Base-by-base conservation (phyloP, 2,329 filamentous ascomycete species). In the Fusarium fracticaudum region DNA sequence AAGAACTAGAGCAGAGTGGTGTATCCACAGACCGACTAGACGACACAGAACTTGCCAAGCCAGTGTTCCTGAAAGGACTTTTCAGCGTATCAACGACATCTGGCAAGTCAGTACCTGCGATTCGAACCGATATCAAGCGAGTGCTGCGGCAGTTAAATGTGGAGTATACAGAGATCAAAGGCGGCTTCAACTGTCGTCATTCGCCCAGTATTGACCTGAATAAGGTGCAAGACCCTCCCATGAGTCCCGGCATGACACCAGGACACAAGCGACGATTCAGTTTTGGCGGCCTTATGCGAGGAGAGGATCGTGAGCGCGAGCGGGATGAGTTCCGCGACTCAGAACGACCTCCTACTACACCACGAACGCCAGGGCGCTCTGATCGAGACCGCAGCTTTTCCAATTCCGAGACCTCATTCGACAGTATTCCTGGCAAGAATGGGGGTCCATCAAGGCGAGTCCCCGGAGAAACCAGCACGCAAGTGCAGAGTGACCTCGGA, bases 71-170 rank as follows among this genome's bases (percentile, higher is more conserved):
- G 65, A 99, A 98, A 83, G 96, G 96, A 9, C 87, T 99, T 24
- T 98, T 99, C 85, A 98, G 96, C 78, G 96, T 98, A 61, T 97
- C 94, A 8, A 99, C 96, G 1, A 99, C 96, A 12, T 98, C 95
- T 66, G 96, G 92, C 79, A 97, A 97, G 80, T 94, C 96, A 2
- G 90, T 98, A 17, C 87, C 91, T 3, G 91, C 94, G 67, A 99
- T 99, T 72, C 91, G 96, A 44, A 87, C 91, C 12, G 96, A 99
- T 80, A 94, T 99, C 76, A 97, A 97, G 79, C 90, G 96, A 57
- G 96, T 98, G 6, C 85, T 99, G 60, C 92, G 91, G 75, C 92
- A 96, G 80, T 89, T 98, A 22, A 93, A 94, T 22, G 94, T 98
- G n/a, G 93, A 97, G 18, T 98, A 94, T 80, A 91, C 88, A 8